Conservation (phyloP, 192 early-diverging fungal species). For the Rhizophagus sp. region DNA sequence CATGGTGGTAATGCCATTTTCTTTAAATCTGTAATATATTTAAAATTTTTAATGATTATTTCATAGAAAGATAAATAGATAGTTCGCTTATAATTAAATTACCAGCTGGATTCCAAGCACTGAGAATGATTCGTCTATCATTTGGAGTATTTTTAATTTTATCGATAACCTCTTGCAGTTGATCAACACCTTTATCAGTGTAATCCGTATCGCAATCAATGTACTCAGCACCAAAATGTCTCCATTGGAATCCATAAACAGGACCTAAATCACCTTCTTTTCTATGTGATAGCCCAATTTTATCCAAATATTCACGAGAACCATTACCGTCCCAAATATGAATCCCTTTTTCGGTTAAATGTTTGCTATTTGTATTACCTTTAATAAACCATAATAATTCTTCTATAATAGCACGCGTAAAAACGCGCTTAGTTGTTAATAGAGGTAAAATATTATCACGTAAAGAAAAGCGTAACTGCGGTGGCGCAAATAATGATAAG, state of each 20-base stretch:
- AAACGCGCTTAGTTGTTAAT: conserved; percentile 94
- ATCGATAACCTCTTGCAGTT: conserved; percentile 82
- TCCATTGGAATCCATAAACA: conserved; percentile 99
- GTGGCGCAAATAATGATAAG: conserved; percentile 80
- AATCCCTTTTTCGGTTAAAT: conserved; percentile 74
- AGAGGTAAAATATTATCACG: conserved; percentile 77
- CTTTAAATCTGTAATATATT: conserved; percentile 58
- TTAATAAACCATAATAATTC: conserved; percentile 96
- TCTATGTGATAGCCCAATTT: conserved; percentile 69
- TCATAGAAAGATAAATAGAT: neutral
- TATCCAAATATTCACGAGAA: conserved; percentile 86
- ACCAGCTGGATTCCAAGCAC: conserved; percentile 98
- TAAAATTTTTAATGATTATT: neutral
- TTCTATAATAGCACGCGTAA: conserved; percentile 87
- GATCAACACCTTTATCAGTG: conserved; percentile 89
- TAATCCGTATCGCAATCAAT: conserved; percentile 83
- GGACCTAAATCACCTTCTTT: conserved; percentile 90
- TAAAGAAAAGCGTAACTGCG: conserved; percentile 83
- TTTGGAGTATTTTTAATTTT: conserved; percentile 84
- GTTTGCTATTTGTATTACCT: conserved; percentile 79
- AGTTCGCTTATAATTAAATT: neutral
- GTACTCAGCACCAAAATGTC: conserved; percentile 97
- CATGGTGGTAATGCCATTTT: conserved; percentile 97
- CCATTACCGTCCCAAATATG: conserved; percentile 93
- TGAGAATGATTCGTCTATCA: conserved; percentile 90